Evolutionary conservation across 805 yeast genomes (phyloP).

Genomic region (Monosporozyma unispora): DNA sequence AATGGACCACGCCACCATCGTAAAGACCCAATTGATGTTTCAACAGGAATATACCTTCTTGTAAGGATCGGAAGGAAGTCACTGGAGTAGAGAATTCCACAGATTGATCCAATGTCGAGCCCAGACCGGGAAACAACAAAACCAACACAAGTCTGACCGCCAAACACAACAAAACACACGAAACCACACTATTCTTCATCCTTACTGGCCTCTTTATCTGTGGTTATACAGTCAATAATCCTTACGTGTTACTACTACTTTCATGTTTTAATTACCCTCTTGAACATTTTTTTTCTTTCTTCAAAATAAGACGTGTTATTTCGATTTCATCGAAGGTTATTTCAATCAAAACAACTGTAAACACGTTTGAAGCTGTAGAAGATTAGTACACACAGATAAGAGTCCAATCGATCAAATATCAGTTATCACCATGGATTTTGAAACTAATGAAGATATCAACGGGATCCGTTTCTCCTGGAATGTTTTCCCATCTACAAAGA

Average conservation of each 20-base stretch:
- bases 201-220: not conserved
- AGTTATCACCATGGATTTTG: constrained; percentile 35
- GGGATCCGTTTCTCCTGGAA: constrained; percentile 76
- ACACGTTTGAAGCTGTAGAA: too few species aligned
- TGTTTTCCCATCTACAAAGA: constrained; percentile 79
- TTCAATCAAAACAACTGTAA: not conserved
- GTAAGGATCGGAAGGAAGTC: constrained; percentile 36
- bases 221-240: not conserved
- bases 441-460: constrained; percentile 58
- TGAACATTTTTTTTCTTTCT: not conserved
- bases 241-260: not conserved
- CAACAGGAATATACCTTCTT: constrained; percentile 60
- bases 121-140: constrained; percentile 20
- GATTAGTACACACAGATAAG: too few species aligned
- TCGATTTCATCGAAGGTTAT: not conserved
- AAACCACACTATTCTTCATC: not conserved
- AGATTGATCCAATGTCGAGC: constrained; percentile 20
- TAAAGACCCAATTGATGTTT: constrained; percentile 56
- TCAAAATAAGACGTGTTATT: not conserved
- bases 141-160: constrained; percentile 12
- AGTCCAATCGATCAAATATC: not conserved
- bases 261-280: not conserved
- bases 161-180: constrained; percentile 2
- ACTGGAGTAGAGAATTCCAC: constrained; percentile 31
- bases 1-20: constrained; percentile 80